These are phyloP conservation scores for Leccinellum rugosiceps DNA, from an alignment of 768 basidiomycete species.

Conservation along the genomic window DNA sequence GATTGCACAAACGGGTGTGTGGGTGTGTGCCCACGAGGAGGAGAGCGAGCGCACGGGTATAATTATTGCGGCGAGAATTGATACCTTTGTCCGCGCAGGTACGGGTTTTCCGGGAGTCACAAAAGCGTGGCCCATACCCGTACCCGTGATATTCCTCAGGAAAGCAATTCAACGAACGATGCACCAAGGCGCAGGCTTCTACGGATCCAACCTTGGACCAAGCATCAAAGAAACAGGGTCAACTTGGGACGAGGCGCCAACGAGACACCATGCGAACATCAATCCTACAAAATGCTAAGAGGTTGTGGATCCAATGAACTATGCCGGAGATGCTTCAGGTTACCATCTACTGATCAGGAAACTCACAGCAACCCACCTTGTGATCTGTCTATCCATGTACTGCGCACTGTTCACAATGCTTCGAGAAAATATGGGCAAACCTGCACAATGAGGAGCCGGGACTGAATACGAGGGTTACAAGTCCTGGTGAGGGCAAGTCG, in stretches of 20 bases:
- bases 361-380: background rate
- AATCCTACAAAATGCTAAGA: background rate
- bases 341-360: background rate
- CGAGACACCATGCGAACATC: background rate
- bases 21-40: too few relatives aligned
- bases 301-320: too few relatives aligned
- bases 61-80: too few relatives aligned
- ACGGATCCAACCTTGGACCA: too few relatives aligned
- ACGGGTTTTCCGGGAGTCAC: background rate
- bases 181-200: too few relatives aligned
- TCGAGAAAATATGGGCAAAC: background rate
- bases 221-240: background rate
- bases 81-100: too few relatives aligned
- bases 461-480: background rate
- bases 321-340: too few relatives aligned
- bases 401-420: background rate
- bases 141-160: too few relatives aligned
- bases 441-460: background rate
- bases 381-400: background rate
- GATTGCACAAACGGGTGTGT: too few relatives aligned
- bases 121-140: background rate
- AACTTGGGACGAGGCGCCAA: background rate
- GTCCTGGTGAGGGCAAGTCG: background rate
- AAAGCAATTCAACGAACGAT: too few relatives aligned
- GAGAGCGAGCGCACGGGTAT: too few relatives aligned